Evolutionary conservation across 305 asterid genomes (phyloP).

Genomic region (Solanum aculeatissimum): DNA sequence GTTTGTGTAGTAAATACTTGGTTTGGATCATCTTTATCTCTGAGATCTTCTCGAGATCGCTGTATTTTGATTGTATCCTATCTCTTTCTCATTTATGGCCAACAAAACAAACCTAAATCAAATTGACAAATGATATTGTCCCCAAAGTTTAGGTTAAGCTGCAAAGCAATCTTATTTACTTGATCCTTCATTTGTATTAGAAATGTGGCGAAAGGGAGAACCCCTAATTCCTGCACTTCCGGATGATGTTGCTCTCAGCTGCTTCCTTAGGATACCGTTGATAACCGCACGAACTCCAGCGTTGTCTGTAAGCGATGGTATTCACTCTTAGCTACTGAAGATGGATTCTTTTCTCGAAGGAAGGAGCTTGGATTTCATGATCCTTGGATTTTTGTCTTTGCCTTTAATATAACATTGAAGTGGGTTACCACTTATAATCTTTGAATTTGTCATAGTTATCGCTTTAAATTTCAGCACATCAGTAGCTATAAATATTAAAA

Average conservation of each 20-base stretch:
- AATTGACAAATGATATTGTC: slow-evolving; percentile 74
- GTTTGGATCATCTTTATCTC: no score
- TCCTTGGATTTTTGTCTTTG: slow-evolving; percentile 83
- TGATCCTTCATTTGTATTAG: slow-evolving; percentile 41
- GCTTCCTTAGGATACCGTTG: slow-evolving; percentile 85
- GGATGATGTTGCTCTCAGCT: slow-evolving; percentile 73
- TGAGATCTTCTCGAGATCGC: no score
- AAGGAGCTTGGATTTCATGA: no score
- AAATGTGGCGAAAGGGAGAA: slow-evolving; percentile 40
- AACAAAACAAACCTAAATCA: no score
- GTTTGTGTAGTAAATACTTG: no score
- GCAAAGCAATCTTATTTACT: slow-evolving; percentile 35
- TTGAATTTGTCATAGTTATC: no score
- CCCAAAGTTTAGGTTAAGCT: slow-evolving; percentile 67
- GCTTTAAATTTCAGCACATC: no score
- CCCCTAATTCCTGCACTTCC: slow-evolving; percentile 87
- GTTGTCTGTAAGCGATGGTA: slow-evolving; percentile 73
- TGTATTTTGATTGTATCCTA: no score
- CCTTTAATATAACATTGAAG: slow-evolving; percentile 10
- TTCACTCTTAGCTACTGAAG: slow-evolving; percentile 60
- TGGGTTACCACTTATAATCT: no score
- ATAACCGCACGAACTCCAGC: slow-evolving; percentile 38
- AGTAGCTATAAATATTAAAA: no score
- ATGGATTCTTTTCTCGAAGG: no score
- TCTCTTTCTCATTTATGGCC: no score